Evolutionary conservation across 1,139 yeast species (phyloP).

Genomic region (Scheffersomyces insectosa): DNA sequence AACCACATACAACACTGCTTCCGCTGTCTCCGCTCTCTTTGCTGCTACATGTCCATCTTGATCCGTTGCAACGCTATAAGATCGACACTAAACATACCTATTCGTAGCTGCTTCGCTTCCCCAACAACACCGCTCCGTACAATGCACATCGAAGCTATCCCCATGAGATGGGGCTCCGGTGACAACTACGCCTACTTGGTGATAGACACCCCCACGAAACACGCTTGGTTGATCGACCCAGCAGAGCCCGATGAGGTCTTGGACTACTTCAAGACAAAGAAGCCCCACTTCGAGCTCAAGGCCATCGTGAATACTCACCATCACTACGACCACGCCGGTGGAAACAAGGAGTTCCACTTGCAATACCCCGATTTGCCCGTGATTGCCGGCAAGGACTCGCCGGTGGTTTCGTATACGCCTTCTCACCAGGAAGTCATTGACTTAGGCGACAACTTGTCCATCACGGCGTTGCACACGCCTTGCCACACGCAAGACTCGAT

Average conservation of each 20-base stretch:
- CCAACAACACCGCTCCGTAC: slow-evolving; percentile 25
- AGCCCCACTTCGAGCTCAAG: slow-evolving; percentile 43
- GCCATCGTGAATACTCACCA: slow-evolving; percentile 95
- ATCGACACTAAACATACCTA: background rate
- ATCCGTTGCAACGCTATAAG: background rate
- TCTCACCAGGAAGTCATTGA: slow-evolving; percentile 59
- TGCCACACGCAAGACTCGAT: slow-evolving; percentile 97
- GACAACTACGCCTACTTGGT: slow-evolving; percentile 86
- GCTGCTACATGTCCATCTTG: background rate
- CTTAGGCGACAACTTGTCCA: slow-evolving; percentile 62
- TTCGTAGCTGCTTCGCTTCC: background rate
- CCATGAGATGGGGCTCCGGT: slow-evolving; percentile 95
- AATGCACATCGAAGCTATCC: slow-evolving; percentile 81
- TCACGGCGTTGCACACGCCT: slow-evolving; percentile 90
- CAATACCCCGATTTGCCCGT: slow-evolving; percentile 59
- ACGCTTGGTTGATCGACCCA: slow-evolving; percentile 88
- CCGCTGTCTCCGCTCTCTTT: too few relatives aligned
- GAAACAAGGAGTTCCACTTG: slow-evolving; percentile 55
- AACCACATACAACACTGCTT: too few relatives aligned
- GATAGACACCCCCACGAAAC: slow-evolving; percentile 63
- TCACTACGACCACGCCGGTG: slow-evolving; percentile 93
- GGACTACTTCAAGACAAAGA: slow-evolving; percentile 23
- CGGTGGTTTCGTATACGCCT: slow-evolving; percentile 68
- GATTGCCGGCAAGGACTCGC: slow-evolving; percentile 86
- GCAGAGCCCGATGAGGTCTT: slow-evolving; percentile 72